Conservation (phyloP, 306 rosid genomes). For the Boehmeria nivea region DNA sequence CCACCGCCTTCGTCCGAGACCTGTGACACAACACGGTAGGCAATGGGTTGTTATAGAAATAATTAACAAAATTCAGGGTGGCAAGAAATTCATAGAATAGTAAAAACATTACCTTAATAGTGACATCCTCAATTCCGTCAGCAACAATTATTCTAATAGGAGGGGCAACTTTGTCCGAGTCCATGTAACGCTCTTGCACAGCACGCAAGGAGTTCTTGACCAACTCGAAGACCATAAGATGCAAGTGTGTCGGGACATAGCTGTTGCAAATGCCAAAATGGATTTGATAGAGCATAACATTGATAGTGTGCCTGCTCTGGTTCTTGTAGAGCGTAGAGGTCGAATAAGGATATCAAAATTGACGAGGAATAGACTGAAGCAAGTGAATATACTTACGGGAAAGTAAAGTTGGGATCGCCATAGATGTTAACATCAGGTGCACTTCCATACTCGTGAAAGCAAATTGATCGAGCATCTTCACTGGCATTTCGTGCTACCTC, state of each 20-base stretch:
- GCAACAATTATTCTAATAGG: conserved; percentile 82
- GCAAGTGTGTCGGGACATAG: conserved; percentile 91
- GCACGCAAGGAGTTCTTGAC: conserved; percentile 96
- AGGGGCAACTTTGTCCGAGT: conserved; percentile 71
- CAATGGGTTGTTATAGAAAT: background rate
- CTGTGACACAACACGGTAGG: conserved; percentile 35
- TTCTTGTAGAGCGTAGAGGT: too few relatives aligned
- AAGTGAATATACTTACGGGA: conserved; percentile 65
- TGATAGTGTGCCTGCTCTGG: background rate
- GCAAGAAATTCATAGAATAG: background rate
- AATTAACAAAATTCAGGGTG: background rate
- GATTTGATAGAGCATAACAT: conserved; percentile 13
- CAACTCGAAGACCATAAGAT: conserved; percentile 95
- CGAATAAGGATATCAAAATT: too few relatives aligned
- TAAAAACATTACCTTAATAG: conserved; percentile 41
- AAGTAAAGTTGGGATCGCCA: conserved; percentile 80
- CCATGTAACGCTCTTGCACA: conserved; percentile 77
- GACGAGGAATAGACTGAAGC: conserved; percentile 5
- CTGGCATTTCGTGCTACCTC: conserved; percentile 68
- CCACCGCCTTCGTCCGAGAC: conserved; percentile 95
- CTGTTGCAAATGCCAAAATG: conserved; percentile 36
- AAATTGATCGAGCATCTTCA: conserved; percentile 82
- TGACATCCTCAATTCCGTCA: conserved; percentile 92
- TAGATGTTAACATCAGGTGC: conserved; percentile 69
- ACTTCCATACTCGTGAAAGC: conserved; percentile 79